phyloP scores from a whole-genome alignment of 139 green algal species.

The Deuterostichococcus epilithicus region DNA sequence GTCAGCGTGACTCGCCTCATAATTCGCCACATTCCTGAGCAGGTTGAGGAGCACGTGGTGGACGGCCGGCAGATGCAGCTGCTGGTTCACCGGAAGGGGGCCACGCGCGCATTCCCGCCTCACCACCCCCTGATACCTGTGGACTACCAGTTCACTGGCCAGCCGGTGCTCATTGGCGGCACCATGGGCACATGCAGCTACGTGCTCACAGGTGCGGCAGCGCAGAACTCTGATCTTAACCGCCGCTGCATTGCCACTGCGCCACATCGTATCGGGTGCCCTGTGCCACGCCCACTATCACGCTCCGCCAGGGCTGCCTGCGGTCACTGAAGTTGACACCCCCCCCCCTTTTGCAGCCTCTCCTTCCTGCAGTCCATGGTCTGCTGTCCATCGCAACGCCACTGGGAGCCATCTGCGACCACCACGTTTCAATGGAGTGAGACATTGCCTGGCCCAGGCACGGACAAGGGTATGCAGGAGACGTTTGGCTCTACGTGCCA shows the following conservation, averaged over 20 bases:
- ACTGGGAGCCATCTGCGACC: too few species aligned
- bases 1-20: too few species aligned
- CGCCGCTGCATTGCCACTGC: too few species aligned
- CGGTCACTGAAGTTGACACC: too few species aligned
- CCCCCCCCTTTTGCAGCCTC: too few species aligned
- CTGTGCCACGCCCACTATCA: too few species aligned
- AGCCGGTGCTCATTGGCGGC: slow-evolving; percentile 87
- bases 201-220: slow-evolving; percentile 81
- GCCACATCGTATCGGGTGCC: too few species aligned
- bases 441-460: slow-evolving; percentile 37
- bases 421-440: too few species aligned
- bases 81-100: slow-evolving; percentile 87
- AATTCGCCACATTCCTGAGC: background rate
- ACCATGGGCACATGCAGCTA: slow-evolving; percentile 90
- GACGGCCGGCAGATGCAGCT: slow-evolving; percentile 69
- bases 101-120: slow-evolving; percentile 82
- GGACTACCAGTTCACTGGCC: slow-evolving; percentile 85
- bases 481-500: slow-evolving; percentile 86
- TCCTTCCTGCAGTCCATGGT: too few species aligned
- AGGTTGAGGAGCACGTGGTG: slow-evolving; percentile 85
- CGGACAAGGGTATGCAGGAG: slow-evolving; percentile 73
- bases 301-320: too few species aligned
- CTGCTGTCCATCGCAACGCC: too few species aligned
- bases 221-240: background rate
- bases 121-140: slow-evolving; percentile 86